Conservation (phyloP, 371 early-diverging fungal species). For the Coemansia sp. region DNA sequence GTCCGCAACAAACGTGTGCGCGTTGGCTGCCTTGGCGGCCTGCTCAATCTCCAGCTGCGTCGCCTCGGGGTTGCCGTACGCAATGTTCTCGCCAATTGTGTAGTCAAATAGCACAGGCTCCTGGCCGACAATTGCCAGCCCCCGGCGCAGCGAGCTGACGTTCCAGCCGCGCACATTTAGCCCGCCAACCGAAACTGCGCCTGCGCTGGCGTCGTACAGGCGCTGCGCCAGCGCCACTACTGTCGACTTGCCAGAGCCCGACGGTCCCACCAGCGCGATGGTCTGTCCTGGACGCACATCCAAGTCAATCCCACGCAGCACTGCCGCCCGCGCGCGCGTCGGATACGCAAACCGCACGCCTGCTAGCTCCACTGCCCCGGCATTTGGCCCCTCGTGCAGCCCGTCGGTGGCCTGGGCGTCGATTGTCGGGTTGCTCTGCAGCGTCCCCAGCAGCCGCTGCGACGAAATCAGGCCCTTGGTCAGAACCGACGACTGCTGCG, state of each 20-base stretch:
- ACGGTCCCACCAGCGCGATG: constrained; percentile 92
- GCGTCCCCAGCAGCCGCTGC: constrained; percentile 60
- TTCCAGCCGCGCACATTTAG: constrained; percentile 63
- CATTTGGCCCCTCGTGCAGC: constrained; percentile 23
- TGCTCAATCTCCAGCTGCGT: constrained; percentile 53
- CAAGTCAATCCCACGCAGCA: constrained; percentile 75
- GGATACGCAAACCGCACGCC: constrained; percentile 75
- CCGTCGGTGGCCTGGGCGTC: constrained; percentile 55
- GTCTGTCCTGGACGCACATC: constrained; percentile 78
- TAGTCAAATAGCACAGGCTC: constrained; percentile 69
- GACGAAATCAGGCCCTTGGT: constrained; percentile 62
- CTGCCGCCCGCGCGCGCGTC: constrained; percentile 64
- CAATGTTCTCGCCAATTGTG: constrained; percentile 56
- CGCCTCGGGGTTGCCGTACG: constrained; percentile 41
- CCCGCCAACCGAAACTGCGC: constrained; percentile 71
- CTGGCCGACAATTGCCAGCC: constrained; percentile 80
- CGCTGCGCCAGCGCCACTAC: constrained; percentile 77
- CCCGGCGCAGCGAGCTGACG: constrained; percentile 65
- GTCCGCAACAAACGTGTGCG: constrained; percentile 65
- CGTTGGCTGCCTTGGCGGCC: constrained; percentile 59
- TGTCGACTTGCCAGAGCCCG: constrained; percentile 92
- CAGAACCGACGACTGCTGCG: constrained; percentile 63
- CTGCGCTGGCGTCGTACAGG: constrained; percentile 74
- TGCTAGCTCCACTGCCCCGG: constrained; percentile 55
- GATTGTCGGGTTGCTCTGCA: constrained; percentile 60